These are phyloP conservation scores for Naganishia albida DNA, from an alignment of 1,284 basidiomycete species.

Conservation along the genomic window DNA sequence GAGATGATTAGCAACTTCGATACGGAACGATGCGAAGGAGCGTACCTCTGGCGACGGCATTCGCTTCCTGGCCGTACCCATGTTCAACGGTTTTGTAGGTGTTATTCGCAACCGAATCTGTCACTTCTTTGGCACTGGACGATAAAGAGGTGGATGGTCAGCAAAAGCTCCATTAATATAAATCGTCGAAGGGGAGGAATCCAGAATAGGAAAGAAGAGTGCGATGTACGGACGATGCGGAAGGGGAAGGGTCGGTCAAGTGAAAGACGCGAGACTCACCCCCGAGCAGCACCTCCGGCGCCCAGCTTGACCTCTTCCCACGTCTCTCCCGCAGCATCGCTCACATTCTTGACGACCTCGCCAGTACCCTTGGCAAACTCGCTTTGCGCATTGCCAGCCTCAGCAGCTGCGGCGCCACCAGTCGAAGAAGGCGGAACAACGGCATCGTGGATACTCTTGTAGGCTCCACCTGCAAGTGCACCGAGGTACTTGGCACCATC, in stretches of 20 bases:
- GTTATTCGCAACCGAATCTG: constrained; percentile 42
- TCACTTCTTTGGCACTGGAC: constrained; percentile 43
- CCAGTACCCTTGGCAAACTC: constrained; percentile 32
- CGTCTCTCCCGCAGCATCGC: constrained; percentile 41
- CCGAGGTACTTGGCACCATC: constrained; percentile 41
- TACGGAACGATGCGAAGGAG: not conserved
- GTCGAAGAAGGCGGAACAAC: constrained; percentile 45
- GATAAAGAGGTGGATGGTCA: not conserved
- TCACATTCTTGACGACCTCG: constrained; percentile 13
- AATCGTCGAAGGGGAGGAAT: too few relatives aligned
- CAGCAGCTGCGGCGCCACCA: constrained; percentile 47
- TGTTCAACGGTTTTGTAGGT: constrained; percentile 47
- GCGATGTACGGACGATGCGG: not conserved
- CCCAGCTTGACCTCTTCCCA: constrained; percentile 50
- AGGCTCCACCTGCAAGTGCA: constrained; percentile 10
- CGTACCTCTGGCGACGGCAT: constrained; percentile 45
- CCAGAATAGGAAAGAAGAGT: not conserved
- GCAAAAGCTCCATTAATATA: too few relatives aligned
- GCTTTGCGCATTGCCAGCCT: constrained; percentile 34
- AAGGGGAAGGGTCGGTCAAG: not conserved
- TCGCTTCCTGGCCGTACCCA: constrained; percentile 43
- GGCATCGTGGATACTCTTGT: constrained; percentile 43
- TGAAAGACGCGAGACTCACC: constrained; percentile 15
- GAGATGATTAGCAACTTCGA: not conserved
- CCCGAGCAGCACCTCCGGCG: constrained; percentile 45